These are phyloP conservation scores for Yamadazyma sp. DNA, from an alignment of 805 yeast genomes.

Conservation along the genomic window DNA sequence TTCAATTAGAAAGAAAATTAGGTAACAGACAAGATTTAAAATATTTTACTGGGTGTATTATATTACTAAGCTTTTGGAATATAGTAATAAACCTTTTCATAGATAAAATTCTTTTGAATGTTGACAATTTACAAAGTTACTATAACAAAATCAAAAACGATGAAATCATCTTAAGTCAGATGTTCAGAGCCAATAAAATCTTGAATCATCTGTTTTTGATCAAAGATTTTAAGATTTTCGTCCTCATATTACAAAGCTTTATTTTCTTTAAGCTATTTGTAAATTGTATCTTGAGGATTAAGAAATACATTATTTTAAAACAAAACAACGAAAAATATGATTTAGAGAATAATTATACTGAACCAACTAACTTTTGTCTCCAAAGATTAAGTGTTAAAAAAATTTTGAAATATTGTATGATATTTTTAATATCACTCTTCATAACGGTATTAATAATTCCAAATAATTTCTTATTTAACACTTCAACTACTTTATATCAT, in stretches of 20 bases:
- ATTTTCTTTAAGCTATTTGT: constrained; percentile 1
- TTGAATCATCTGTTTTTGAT: not conserved
- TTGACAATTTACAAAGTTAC: not conserved
- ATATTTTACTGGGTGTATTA: not conserved
- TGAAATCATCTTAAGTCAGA: not conserved
- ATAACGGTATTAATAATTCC: constrained; percentile 9
- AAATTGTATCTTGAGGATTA: not conserved
- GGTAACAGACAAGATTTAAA: not conserved
- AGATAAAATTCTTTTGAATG: not conserved
- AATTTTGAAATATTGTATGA: too few relatives aligned
- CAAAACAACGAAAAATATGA: not conserved
- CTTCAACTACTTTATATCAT: constrained; percentile 17
- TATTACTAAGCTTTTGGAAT: constrained; percentile 3
- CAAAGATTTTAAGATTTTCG: constrained; percentile 2
- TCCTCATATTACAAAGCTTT: not conserved
- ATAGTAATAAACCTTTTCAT: not conserved
- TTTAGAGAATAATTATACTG: too few relatives aligned
- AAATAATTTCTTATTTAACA: constrained; percentile 16
- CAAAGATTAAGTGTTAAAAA: not conserved
- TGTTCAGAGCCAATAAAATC: not conserved
- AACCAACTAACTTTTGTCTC: not conserved
- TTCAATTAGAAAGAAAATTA: not conserved
- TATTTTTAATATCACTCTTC: too few relatives aligned
- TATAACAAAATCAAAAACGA: constrained; percentile 2
- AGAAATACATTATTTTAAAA: not conserved